These are phyloP conservation scores for Penicillium sp. DNA, from an alignment of 2,329 filamentous ascomycete genomes.

Conservation along the genomic window DNA sequence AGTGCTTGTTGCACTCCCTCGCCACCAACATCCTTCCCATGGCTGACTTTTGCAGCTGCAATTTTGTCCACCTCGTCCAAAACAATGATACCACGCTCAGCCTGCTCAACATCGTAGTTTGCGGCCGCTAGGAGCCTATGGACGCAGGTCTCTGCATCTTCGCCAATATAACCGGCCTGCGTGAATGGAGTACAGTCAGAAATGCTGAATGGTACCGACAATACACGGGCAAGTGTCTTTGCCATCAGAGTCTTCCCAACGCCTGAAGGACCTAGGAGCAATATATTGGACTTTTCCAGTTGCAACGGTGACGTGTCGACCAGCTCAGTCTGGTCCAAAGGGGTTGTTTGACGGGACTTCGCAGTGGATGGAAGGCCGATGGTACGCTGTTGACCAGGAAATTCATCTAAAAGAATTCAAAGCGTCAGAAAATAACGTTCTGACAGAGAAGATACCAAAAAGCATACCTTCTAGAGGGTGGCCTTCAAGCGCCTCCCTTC, in stretches of 20 bases:
- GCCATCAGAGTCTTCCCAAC: conserved; percentile 94
- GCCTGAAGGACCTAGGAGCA: conserved; percentile 86
- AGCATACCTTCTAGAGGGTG: conserved; percentile 74
- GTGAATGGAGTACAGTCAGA: conserved; percentile 95
- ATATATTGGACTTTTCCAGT: conserved; percentile 92
- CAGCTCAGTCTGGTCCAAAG: conserved; percentile 41
- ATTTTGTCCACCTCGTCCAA: conserved; percentile 98
- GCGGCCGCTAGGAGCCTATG: conserved; percentile 85
- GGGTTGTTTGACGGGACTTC: conserved; percentile 20
- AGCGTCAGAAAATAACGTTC: conserved; percentile 1
- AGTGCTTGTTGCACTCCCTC: conserved; percentile 96
- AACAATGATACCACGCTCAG: conserved; percentile 90
- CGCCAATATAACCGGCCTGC: conserved; percentile 94
- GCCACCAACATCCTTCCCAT: conserved; percentile 90
- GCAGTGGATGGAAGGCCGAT: conserved; percentile 39
- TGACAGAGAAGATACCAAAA: neutral
- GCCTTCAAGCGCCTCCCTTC: conserved; percentile 64
- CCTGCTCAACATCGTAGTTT: conserved; percentile 79
- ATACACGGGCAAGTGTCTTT: conserved; percentile 82
- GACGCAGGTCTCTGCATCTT: conserved; percentile 95
- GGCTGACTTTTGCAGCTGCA: conserved; percentile 78
- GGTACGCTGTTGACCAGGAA: conserved; percentile 59
- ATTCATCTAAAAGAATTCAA: conserved; percentile 52
- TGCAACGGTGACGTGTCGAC: conserved; percentile 61
- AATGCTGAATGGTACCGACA: conserved; percentile 95